phyloP scores from a whole-genome alignment of 192 early-diverging fungal species.

The Anaeromyces robustus region DNA sequence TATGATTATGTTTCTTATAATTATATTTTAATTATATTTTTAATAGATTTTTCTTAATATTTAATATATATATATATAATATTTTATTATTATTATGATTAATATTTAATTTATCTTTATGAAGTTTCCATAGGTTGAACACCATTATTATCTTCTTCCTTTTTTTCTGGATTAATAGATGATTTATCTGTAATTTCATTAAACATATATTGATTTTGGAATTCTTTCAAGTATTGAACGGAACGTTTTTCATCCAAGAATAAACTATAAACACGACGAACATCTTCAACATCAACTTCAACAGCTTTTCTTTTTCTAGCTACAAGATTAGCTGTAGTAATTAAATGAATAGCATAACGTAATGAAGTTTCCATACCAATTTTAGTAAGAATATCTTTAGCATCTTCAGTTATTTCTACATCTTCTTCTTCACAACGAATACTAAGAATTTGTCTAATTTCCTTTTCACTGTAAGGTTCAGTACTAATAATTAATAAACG shows the following conservation, averaged over 20 bases:
- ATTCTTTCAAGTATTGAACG: constrained; percentile 45
- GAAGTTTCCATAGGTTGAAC: not conserved
- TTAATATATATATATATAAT: too few species aligned
- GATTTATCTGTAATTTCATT: not conserved
- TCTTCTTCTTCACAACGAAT: constrained; percentile 90
- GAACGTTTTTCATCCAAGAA: constrained; percentile 95
- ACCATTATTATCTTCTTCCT: not conserved
- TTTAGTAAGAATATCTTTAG: constrained; percentile 66
- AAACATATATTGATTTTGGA: constrained; percentile 4
- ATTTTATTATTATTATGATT: too few species aligned
- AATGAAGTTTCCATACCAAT: constrained; percentile 87
- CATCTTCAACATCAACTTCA: constrained; percentile 84
- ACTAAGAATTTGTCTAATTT: constrained; percentile 72
- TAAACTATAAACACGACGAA: constrained; percentile 82
- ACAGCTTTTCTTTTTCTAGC: constrained; percentile 77
- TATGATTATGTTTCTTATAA: too few species aligned
- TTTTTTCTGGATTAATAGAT: not conserved
- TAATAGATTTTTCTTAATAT: too few species aligned
- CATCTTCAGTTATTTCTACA: constrained; percentile 79
- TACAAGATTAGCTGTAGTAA: constrained; percentile 84
- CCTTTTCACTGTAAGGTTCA: constrained; percentile 63
- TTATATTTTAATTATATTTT: too few species aligned
- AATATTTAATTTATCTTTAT: not conserved
- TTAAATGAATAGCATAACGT: constrained; percentile 89
- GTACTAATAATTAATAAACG: constrained; percentile 91